A percentile compares a stretch with the other conserved stretches of the same genome.
phyloP scores from a whole-genome alignment of 1,284 basidiomycete genomes.

The Baeospora myosura region DNA sequence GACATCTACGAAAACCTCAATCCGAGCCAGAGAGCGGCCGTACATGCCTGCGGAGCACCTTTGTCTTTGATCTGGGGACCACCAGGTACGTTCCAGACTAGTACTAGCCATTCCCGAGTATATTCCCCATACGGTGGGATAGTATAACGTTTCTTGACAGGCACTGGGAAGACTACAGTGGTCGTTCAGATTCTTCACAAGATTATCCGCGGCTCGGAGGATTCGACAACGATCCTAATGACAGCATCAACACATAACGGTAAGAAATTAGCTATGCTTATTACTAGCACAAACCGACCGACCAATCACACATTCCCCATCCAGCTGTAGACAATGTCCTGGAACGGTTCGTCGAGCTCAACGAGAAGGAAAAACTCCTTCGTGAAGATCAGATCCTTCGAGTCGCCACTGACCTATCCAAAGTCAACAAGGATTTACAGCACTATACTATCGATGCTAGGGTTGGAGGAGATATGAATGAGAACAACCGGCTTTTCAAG shows the following conservation, averaged over 20 bases:
- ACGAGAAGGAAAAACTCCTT: slow-evolving; percentile 34
- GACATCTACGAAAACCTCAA: slow-evolving; percentile 30
- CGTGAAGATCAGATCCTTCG: slow-evolving; percentile 50
- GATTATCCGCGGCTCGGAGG: slow-evolving; percentile 29
- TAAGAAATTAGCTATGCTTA: slow-evolving; percentile 16
- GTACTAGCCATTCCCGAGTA: slow-evolving; percentile 6
- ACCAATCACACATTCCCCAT: background rate
- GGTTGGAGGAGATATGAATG: slow-evolving; percentile 57
- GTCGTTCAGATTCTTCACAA: slow-evolving; percentile 50
- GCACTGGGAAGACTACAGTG: slow-evolving; percentile 64
- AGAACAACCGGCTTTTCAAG: slow-evolving; percentile 49
- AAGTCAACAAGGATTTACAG: slow-evolving; percentile 49
- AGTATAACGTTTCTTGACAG: no score
- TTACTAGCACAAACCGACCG: background rate
- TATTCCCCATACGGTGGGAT: background rate
- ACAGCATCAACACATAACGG: slow-evolving; percentile 65
- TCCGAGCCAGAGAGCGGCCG: slow-evolving; percentile 43
- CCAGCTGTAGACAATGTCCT: slow-evolving; percentile 62
- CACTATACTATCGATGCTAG: slow-evolving; percentile 55
- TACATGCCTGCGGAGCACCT: slow-evolving; percentile 31
- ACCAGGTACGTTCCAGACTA: slow-evolving; percentile 40
- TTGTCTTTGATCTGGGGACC: slow-evolving; percentile 61
- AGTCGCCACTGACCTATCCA: slow-evolving; percentile 55
- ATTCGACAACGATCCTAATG: slow-evolving; percentile 48
- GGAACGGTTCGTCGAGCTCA: slow-evolving; percentile 48